These are phyloP conservation scores for Tausonia pullulans DNA, from an alignment of 1,284 basidiomycete genomes.

Conservation along the genomic window DNA sequence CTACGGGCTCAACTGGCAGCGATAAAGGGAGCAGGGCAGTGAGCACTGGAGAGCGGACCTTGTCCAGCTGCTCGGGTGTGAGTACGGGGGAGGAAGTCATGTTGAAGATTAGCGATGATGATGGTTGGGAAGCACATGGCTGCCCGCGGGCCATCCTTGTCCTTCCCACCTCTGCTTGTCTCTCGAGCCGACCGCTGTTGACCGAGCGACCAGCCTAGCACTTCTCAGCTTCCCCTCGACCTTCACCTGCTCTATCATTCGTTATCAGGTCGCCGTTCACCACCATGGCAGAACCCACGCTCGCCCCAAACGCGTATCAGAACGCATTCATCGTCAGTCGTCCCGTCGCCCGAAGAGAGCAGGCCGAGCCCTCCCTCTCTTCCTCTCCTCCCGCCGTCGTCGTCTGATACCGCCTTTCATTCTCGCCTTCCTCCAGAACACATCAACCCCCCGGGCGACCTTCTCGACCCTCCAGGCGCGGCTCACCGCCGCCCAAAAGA, in stretches of 20 bases:
- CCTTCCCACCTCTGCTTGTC: no score
- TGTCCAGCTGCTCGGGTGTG: slow-evolving; percentile 4
- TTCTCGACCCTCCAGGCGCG: slow-evolving; percentile 27
- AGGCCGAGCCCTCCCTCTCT: background rate
- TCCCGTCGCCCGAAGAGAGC: background rate
- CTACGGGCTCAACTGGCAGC: no score
- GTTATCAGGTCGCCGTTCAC: no score
- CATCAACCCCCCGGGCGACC: slow-evolving; percentile 1
- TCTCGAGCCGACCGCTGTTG: no score
- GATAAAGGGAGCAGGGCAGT: background rate
- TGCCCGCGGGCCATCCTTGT: background rate
- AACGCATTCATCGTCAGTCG: slow-evolving; percentile 14
- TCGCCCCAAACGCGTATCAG: slow-evolving; percentile 7
- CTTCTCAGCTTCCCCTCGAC: no score
- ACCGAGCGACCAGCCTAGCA: no score
- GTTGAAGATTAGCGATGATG: background rate
- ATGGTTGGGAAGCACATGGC: background rate
- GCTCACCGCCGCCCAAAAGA: slow-evolving; percentile 27
- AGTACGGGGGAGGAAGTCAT: background rate
- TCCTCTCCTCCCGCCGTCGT: background rate
- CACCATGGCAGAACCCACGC: slow-evolving; percentile 2
- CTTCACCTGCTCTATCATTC: no score
- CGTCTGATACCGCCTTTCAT: background rate
- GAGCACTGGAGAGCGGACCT: background rate
- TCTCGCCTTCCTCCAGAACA: slow-evolving; percentile 4